A percentile compares a stretch with the other conserved stretches of the same genome.
Conservation (phyloP, 2,329 filamentous ascomycete genomes). For the Lachnum nothofagi region DNA sequence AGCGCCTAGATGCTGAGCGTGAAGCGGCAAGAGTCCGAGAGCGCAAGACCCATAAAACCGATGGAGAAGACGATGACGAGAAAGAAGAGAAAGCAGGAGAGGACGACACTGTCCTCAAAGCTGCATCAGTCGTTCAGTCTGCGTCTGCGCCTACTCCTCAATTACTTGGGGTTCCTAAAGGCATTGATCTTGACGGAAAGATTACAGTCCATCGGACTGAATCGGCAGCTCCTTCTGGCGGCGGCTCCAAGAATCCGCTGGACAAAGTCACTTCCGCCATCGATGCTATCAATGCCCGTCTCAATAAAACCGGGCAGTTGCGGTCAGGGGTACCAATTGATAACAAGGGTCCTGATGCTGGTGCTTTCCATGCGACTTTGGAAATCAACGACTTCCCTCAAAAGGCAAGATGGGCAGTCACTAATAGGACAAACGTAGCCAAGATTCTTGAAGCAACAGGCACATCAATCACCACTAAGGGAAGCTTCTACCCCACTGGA, state of each 20-base stretch:
- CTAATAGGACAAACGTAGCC: constrained; percentile 94
- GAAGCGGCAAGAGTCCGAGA: constrained; percentile 82
- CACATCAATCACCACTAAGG: constrained; percentile 95
- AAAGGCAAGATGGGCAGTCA: constrained; percentile 97
- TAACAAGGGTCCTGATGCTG: constrained; percentile 96
- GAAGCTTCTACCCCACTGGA: constrained; percentile 77
- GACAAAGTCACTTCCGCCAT: constrained; percentile 89
- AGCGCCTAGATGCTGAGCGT: constrained; percentile 84
- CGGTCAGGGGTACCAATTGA: constrained; percentile 91
- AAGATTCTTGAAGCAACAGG: constrained; percentile 95
- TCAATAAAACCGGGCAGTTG: constrained; percentile 84
- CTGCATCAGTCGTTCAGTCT: constrained; percentile 59
- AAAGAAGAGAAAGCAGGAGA: constrained; percentile 65
- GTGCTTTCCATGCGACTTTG: constrained; percentile 91
- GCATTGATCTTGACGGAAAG: constrained; percentile 59
- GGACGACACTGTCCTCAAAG: constrained; percentile 65
- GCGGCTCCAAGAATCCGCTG: constrained; percentile 57
- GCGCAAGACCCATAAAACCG: constrained; percentile 83
- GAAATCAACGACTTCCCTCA: constrained; percentile 99
- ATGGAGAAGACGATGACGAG: constrained; percentile 75
- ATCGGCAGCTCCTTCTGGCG: constrained; percentile 38
- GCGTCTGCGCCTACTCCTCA: constrained; percentile 38
- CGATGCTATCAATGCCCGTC: constrained; percentile 81
- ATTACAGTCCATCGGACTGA: constrained; percentile 71
- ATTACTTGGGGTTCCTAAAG: constrained; percentile 45